Evolutionary conservation across 2,329 filamentous ascomycete genomes (phyloP).

Genomic region (Reticulascus tulasneorum): DNA sequence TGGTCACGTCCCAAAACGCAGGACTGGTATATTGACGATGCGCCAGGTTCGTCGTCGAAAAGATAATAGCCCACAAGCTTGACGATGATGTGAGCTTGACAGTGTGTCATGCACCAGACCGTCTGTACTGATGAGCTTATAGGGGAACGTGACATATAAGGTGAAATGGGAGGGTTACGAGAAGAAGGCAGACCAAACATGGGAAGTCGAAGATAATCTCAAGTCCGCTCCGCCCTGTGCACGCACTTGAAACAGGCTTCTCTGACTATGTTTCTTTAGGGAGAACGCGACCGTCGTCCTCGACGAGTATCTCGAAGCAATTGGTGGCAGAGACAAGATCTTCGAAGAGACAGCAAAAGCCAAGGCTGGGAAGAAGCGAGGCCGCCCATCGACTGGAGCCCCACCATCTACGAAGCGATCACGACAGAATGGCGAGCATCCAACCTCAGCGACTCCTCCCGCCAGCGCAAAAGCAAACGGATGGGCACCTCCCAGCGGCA

Average conservation of each 20-base stretch:
- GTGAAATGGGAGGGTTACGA: slow-evolving; percentile 83
- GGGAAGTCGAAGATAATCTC: slow-evolving; percentile 74
- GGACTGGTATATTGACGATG: not conserved
- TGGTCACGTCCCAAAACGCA: not conserved
- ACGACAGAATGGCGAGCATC: slow-evolving; percentile 46
- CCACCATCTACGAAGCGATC: slow-evolving; percentile 40
- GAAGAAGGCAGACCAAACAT: slow-evolving; percentile 66
- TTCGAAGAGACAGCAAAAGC: slow-evolving; percentile 47
- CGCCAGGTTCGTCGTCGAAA: slow-evolving; percentile 67
- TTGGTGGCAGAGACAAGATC: slow-evolving; percentile 61
- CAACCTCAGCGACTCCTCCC: slow-evolving; percentile 44
- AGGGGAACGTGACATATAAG: slow-evolving; percentile 56
- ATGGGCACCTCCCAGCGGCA: slow-evolving; percentile 68
- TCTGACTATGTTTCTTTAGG: slow-evolving; percentile 26
- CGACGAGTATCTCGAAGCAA: slow-evolving; percentile 56
- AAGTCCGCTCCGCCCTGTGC: slow-evolving; percentile 32
- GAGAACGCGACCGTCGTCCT: slow-evolving; percentile 58
- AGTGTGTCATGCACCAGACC: not conserved
- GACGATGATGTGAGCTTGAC: slow-evolving; percentile 44
- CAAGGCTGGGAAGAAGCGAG: slow-evolving; percentile 54
- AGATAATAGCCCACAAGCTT: slow-evolving; percentile 64
- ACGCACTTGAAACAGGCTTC: not conserved
- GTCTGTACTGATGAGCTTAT: slow-evolving; percentile 3
- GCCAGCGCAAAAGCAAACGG: slow-evolving; percentile 29
- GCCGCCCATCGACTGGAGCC: slow-evolving; percentile 36